These are phyloP conservation scores for Naganishia onofrii DNA, from an alignment of 768 basidiomycete genomes.

Conservation along the genomic window DNA sequence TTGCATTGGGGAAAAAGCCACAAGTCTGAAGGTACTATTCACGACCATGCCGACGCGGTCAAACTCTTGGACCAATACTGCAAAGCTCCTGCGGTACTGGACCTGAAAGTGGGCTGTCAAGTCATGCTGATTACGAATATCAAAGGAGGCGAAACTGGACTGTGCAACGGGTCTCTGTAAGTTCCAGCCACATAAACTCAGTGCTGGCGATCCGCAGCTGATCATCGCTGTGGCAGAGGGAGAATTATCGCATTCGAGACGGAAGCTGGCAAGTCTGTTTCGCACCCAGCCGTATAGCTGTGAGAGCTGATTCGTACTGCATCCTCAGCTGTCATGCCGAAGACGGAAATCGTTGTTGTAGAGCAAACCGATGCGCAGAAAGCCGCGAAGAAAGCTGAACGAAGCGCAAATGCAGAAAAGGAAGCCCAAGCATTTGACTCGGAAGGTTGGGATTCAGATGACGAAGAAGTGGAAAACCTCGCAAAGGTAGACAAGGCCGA, in stretches of 20 bases:
- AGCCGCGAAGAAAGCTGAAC: neutral
- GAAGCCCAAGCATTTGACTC: neutral
- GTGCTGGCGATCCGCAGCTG: neutral
- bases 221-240: slow-evolving; percentile 4
- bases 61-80: slow-evolving; percentile 28
- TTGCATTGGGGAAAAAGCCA: neutral
- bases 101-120: slow-evolving; percentile 26
- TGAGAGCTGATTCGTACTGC: neutral
- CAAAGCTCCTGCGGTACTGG: slow-evolving; percentile 22
- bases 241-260: slow-evolving; percentile 26
- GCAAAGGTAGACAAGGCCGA: neutral
- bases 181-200: neutral
- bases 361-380: neutral
- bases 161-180: slow-evolving; percentile 29
- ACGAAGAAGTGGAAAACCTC: neutral
- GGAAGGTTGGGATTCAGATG: slow-evolving; percentile 13
- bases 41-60: slow-evolving; percentile 15
- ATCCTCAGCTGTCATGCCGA: neutral
- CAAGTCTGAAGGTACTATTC: slow-evolving; percentile 11
- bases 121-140: slow-evolving; percentile 31
- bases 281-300: neutral
- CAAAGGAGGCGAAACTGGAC: slow-evolving; percentile 7
- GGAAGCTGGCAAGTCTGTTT: neutral
- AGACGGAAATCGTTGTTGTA: neutral
- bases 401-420: neutral